Evolutionary conservation across 2,329 filamentous ascomycete species (phyloP), one percentile per base, ranked within the genome.

Genomic region (Akanthomyces muscarius): DNA sequence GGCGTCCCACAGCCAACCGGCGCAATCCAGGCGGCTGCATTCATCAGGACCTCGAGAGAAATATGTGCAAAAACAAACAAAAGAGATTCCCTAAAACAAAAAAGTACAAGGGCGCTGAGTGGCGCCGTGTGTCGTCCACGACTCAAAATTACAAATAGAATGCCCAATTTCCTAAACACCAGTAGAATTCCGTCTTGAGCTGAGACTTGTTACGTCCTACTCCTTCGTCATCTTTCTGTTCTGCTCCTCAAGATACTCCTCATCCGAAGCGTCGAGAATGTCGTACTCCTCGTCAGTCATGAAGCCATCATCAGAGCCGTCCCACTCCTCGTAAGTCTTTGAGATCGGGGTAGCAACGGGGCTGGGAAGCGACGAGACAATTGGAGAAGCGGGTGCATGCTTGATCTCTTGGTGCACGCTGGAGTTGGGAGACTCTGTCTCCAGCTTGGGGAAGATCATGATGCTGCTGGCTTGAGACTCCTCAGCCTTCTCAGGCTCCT

Each of bases 231-330:
- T 66, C 70, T 73, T 77, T 69, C 76, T 77, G 69, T 80, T 76
- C 71, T 83, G 80, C 70, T 85, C 85, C 65, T 83, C 82, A 58
- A 86, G 74, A 68, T 84, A 89, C 74, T 98, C 94, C 75, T 96
- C 91, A 68, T 98, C 94, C 64, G 91, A 96, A 50, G 92, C 94
- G 78, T 97, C 92, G 52, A 98, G 86, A 68, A 98, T 93, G 71
- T 99, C 95, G 75, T 98, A 99, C 78, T 99, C 95, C 75, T 98
- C 95, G 67, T 99, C 95, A 0, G 95, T 98, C 81, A 96, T 78
- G 81, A 97, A 97, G 14, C 89, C 90, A 65, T 90, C 86, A 14
- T 87, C 86, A 1, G 83, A 84, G n/a, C 77, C 79, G 47, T 86
- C 82, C 80, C 83, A 86, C 55, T 84, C 81, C 66, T 83, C 81